Conservation (phyloP, 768 basidiomycete species). For the Suillus ampliporus region DNA sequence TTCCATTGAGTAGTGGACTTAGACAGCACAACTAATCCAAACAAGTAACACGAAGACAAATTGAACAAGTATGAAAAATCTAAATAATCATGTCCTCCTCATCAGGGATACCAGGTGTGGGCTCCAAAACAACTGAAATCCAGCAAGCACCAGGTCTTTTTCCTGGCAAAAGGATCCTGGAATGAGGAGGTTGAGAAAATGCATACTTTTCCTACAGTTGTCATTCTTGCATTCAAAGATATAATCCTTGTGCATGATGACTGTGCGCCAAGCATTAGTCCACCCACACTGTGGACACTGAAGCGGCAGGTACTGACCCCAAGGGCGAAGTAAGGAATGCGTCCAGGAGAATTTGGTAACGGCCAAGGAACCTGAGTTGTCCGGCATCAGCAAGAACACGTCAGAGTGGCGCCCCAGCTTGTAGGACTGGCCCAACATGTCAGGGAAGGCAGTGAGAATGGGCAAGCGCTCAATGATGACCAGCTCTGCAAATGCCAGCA, state of each 20-base stretch:
- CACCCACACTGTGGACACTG: slow-evolving; percentile 10
- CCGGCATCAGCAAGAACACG: background rate
- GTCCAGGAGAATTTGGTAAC: slow-evolving; percentile 1
- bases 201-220: background rate
- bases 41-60: too few species aligned
- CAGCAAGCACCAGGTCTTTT: background rate
- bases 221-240: background rate
- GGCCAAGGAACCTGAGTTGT: background rate
- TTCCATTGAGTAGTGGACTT: too few species aligned
- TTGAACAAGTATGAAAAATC: too few species aligned
- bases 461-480: background rate
- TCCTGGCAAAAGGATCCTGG: background rate
- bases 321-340: background rate
- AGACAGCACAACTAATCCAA: too few species aligned
- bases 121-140: background rate
- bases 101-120: background rate
- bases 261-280: background rate
- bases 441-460: background rate
- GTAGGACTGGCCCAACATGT: background rate
- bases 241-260: background rate
- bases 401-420: background rate
- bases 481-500: background rate
- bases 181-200: background rate
- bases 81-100: too few species aligned
- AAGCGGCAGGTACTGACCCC: background rate